Percentiles rank a stretch among this genome's conserved stretches.
phyloP scores from a whole-genome alignment of 2,329 filamentous ascomycete species.

The Fusarium sororula region DNA sequence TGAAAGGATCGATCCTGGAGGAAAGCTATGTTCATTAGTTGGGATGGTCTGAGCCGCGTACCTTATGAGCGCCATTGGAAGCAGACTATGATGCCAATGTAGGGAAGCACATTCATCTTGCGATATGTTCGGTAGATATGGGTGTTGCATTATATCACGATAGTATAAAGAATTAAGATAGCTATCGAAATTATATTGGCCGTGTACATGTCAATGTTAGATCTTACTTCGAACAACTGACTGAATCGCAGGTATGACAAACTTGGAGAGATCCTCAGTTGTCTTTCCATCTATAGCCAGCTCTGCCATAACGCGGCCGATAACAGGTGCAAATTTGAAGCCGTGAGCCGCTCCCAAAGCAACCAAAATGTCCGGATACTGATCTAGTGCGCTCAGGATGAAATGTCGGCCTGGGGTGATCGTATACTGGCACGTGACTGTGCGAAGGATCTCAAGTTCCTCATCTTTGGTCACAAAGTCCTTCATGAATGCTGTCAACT shows the following conservation, averaged over 20 bases:
- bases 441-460: neutral
- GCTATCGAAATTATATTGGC: accelerated
- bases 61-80: no score
- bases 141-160: accelerated
- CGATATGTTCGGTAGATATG: no score
- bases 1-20: accelerated
- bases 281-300: slow-evolving; percentile 3
- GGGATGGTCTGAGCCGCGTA: accelerated
- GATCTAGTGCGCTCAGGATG: neutral
- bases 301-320: neutral
- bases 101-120: accelerated
- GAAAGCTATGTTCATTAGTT: no score
- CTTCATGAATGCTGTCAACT: neutral
- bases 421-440: neutral
- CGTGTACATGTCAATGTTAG: neutral
- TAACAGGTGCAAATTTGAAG: slow-evolving; percentile 4
- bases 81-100: no score
- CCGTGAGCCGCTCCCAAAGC: neutral
- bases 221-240: neutral
- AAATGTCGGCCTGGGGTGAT: neutral
- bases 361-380: neutral
- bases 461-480: neutral
- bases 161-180: neutral
- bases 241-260: neutral
- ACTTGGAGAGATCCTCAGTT: neutral